Evolutionary conservation across 495 filamentous ascomycete genomes (phyloP).

Genomic region (Penicillium canariense): DNA sequence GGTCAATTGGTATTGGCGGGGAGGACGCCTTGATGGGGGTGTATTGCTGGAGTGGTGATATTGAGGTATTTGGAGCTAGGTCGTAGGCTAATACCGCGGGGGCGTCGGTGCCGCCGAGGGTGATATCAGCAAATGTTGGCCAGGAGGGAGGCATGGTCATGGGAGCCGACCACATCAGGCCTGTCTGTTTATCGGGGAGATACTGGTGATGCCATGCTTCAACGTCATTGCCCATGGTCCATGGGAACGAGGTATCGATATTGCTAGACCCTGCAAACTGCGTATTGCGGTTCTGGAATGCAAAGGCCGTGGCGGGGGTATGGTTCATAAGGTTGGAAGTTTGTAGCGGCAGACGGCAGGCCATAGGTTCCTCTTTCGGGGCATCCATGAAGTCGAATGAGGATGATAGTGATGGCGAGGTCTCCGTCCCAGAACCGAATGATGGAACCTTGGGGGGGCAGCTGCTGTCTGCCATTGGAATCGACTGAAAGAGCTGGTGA

Average conservation of each 20-base stretch:
- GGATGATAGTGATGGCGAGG: slow-evolving; percentile 6
- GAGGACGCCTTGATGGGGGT: not conserved
- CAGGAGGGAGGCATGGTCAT: not conserved
- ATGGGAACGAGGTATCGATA: not conserved
- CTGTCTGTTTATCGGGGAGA: not conserved
- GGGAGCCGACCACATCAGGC: not conserved
- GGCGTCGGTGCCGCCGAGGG: not conserved
- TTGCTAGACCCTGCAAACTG: not conserved
- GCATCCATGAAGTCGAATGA: slow-evolving; percentile 3
- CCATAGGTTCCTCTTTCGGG: not conserved
- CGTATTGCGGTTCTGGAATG: not conserved
- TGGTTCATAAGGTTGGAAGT: not conserved
- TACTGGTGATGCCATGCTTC: not conserved
- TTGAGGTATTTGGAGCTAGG: not conserved
- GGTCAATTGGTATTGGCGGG: not conserved
- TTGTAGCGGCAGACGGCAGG: not conserved
- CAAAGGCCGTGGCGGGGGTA: not conserved
- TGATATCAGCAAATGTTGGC: not conserved
- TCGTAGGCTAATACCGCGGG: not conserved
- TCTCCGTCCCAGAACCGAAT: slow-evolving; percentile 4
- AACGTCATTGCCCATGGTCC: not conserved
- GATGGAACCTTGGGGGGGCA: slow-evolving; percentile 1
- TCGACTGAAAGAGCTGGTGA: not conserved
- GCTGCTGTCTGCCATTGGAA: not conserved
- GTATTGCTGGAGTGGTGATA: not conserved